phyloP scores from a whole-genome alignment of 805 yeast genomes.

The Priceomyces fermenticarens region DNA sequence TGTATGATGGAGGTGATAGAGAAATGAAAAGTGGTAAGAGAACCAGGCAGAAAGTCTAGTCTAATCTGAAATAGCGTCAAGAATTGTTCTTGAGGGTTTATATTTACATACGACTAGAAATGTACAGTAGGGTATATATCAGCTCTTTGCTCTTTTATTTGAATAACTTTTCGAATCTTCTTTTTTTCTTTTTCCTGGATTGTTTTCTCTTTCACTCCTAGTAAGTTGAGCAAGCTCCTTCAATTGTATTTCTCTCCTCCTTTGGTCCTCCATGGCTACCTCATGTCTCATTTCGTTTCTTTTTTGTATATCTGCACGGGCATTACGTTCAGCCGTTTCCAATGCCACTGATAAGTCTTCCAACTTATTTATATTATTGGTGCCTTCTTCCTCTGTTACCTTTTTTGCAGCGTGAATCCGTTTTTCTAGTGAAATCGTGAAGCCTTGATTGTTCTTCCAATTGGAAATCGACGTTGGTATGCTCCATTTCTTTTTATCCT shows the following conservation, averaged over 20 bases:
- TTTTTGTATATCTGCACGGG: constrained; percentile 24
- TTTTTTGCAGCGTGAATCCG: constrained; percentile 55
- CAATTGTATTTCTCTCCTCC: constrained; percentile 26
- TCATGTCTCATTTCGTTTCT: constrained; percentile 26
- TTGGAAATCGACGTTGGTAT: constrained; percentile 91
- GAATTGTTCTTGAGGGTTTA: background rate
- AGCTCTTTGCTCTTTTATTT: constrained; percentile 9
- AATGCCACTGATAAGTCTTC: constrained; percentile 68
- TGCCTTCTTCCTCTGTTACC: constrained; percentile 12
- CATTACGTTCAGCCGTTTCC: constrained; percentile 52
- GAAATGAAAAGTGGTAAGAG: background rate
- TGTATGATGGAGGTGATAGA: constrained; percentile 54
- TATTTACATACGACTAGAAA: constrained; percentile 1
- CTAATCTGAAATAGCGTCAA: background rate
- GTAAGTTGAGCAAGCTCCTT: constrained; percentile 26
- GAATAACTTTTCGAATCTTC: background rate
- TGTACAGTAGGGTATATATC: constrained; percentile 6
- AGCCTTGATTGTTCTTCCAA: constrained; percentile 95
- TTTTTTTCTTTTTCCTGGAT: constrained; percentile 6
- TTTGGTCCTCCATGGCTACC: constrained; percentile 21
- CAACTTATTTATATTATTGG: constrained; percentile 54
- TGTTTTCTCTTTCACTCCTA: constrained; percentile 15
- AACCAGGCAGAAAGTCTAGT: background rate
- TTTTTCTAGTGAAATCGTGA: constrained; percentile 75
- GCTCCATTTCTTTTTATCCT: constrained; percentile 76